Percentiles rank a stretch among this genome's conserved stretches.
phyloP scores from a whole-genome alignment of 257 asterid species.

The Sherardia arvensis region DNA sequence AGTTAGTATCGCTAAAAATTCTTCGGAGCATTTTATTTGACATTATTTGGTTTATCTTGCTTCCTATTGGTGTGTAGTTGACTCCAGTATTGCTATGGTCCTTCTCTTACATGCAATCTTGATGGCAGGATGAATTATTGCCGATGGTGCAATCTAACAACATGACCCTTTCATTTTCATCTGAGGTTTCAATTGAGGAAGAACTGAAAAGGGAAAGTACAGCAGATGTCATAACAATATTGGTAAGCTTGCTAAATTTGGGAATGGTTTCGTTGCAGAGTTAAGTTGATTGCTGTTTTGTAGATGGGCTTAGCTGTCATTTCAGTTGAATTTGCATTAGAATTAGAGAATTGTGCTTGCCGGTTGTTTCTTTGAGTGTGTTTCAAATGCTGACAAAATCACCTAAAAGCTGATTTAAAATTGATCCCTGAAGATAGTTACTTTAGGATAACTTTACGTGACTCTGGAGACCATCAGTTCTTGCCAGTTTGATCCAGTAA shows the following conservation, averaged over 20 bases:
- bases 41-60: not conserved
- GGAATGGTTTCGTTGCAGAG: not conserved
- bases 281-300: not conserved
- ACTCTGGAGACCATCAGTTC: not conserved
- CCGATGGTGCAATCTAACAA: slow-evolving; percentile 68
- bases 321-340: not conserved
- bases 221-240: slow-evolving; percentile 87
- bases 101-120: not conserved
- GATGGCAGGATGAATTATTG: slow-evolving; percentile 72
- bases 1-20: not conserved
- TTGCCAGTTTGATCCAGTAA: not conserved
- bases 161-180: slow-evolving; percentile 74
- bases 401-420: not conserved
- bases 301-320: not conserved
- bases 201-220: slow-evolving; percentile 97
- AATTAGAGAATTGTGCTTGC: not conserved
- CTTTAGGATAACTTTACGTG: not conserved
- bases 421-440: not conserved
- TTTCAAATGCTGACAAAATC: not conserved
- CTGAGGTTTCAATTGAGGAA: slow-evolving; percentile 98
- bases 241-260: slow-evolving; percentile 36
- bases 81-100: not conserved
- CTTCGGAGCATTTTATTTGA: not conserved
- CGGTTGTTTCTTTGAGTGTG: not conserved
- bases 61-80: not conserved